phyloP scores from a whole-genome alignment of 495 filamentous ascomycete genomes.

The Aspergillus panamensis region DNA sequence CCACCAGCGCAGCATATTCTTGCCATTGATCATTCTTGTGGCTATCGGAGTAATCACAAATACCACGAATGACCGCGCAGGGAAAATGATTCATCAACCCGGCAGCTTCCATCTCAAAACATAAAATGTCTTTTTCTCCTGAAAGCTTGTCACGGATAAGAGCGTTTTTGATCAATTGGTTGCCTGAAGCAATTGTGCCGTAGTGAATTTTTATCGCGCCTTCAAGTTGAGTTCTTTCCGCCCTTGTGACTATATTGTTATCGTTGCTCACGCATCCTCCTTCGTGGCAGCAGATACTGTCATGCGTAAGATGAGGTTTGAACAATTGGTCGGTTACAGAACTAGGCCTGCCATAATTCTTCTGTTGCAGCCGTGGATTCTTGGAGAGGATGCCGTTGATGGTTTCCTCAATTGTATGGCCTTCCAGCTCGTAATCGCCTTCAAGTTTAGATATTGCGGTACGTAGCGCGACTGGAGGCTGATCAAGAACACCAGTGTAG shows the following conservation, averaged over 20 bases:
- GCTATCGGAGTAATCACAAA: slow-evolving; percentile 28
- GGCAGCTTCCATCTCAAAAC: slow-evolving; percentile 17
- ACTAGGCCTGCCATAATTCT: too few species aligned
- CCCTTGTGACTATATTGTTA: background rate
- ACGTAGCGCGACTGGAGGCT: too few species aligned
- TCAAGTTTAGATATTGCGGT: too few species aligned
- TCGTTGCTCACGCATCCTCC: too few species aligned
- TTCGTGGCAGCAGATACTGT: too few species aligned
- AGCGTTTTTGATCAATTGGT: slow-evolving; percentile 24
- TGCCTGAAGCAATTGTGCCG: slow-evolving; percentile 29
- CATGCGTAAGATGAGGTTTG: too few species aligned
- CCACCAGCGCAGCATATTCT: slow-evolving; percentile 21
- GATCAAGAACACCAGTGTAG: too few species aligned
- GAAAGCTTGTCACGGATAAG: slow-evolving; percentile 6
- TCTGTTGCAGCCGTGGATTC: too few species aligned
- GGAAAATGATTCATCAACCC: slow-evolving; percentile 9
- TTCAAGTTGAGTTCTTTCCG: background rate
- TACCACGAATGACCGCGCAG: slow-evolving; percentile 25
- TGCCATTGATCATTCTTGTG: slow-evolving; percentile 29
- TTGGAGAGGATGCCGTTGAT: too few species aligned
- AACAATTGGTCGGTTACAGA: too few species aligned
- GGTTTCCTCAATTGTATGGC: too few species aligned
- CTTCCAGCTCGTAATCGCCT: too few species aligned
- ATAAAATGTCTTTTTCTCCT: slow-evolving; percentile 1
- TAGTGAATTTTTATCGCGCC: slow-evolving; percentile 28